Evolutionary conservation across 2,329 filamentous ascomycete genomes (phyloP).

Genomic region (Pyrenophora teres): DNA sequence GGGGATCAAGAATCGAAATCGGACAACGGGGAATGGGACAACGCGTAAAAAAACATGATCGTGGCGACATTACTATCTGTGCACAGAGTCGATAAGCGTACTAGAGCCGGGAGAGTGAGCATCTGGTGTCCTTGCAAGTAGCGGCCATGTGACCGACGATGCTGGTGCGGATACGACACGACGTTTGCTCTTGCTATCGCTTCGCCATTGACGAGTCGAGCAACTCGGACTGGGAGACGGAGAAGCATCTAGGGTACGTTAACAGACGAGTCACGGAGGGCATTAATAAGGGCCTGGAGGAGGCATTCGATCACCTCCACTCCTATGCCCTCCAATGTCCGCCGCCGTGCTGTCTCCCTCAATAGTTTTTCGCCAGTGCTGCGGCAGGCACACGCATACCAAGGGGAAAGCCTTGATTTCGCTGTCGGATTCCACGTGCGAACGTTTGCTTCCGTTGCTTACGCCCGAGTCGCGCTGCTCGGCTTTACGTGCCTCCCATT

Average conservation of each 20-base stretch:
- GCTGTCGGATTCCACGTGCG: slow-evolving; percentile 54
- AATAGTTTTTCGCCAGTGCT: slow-evolving; percentile 96
- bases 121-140: slow-evolving; percentile 22
- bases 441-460: slow-evolving; percentile 69
- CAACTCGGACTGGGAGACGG: slow-evolving; percentile 22
- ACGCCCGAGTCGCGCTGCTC: slow-evolving; percentile 91
- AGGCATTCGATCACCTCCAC: slow-evolving; percentile 42
- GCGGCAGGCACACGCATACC: slow-evolving; percentile 91
- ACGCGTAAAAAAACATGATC: slow-evolving; percentile 37
- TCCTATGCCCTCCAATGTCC: slow-evolving; percentile 34
- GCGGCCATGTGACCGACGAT: slow-evolving; percentile 21
- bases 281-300: slow-evolving; percentile 37
- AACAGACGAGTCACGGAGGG: slow-evolving; percentile 25
- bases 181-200: slow-evolving; percentile 1
- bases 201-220: slow-evolving; percentile 10
- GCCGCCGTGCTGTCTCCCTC: slow-evolving; percentile 69
- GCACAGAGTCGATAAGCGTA: slow-evolving; percentile 35
- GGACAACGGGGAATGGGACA: slow-evolving; percentile 24
- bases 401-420: slow-evolving; percentile 98
- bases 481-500: slow-evolving; percentile 79
- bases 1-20: slow-evolving; percentile 31
- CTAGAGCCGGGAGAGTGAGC: slow-evolving; percentile 36
- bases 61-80: slow-evolving; percentile 40
- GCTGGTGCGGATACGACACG: slow-evolving; percentile 14
- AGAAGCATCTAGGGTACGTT: slow-evolving; percentile 33